These are phyloP conservation scores for Tetracladium maxilliforme DNA, from an alignment of 2,329 filamentous ascomycete genomes.

Conservation along the genomic window DNA sequence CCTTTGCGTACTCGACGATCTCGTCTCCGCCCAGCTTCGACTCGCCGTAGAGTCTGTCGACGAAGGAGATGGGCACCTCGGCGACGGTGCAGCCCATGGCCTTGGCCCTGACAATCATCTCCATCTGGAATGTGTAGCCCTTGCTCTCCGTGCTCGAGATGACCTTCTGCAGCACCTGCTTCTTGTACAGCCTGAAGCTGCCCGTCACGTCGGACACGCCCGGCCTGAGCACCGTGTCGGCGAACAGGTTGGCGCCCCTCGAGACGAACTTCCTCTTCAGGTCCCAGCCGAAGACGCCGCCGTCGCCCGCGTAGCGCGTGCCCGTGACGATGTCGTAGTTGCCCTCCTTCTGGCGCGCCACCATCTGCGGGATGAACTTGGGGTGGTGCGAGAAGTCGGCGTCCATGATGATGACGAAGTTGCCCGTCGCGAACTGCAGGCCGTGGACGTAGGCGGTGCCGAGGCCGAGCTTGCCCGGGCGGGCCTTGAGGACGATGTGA, in stretches of 20 bases:
- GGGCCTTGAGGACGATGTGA: conserved; percentile 72
- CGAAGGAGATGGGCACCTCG: conserved; percentile 93
- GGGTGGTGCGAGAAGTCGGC: conserved; percentile 98
- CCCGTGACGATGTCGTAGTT: conserved; percentile 96
- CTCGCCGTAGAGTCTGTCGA: conserved; percentile 89
- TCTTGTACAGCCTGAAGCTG: conserved; percentile 91
- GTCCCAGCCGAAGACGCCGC: conserved; percentile 94
- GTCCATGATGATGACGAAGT: conserved; percentile 99
- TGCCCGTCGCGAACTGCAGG: conserved; percentile 76
- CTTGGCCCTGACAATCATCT: conserved; percentile 97
- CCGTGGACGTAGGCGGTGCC: conserved; percentile 95
- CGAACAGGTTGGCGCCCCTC: conserved; percentile 84
- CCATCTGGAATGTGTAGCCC: conserved; percentile 99
- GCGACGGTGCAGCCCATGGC: conserved; percentile 87
- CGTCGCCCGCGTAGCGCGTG: conserved; percentile 79
- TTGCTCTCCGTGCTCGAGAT: conserved; percentile 87
- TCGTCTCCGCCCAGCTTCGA: conserved; percentile 89
- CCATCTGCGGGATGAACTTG: conserved; percentile 96
- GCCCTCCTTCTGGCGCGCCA: conserved; percentile 58
- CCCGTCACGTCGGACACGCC: conserved; percentile 94
- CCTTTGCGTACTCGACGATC: conserved; percentile 93
- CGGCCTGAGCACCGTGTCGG: conserved; percentile 82
- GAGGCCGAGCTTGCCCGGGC: conserved; percentile 90
- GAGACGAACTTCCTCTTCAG: conserved; percentile 77
- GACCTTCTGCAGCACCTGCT: conserved; percentile 73